Evolutionary conservation across 257 asterid species (phyloP).

Genomic region (Paulownia fortunei): DNA sequence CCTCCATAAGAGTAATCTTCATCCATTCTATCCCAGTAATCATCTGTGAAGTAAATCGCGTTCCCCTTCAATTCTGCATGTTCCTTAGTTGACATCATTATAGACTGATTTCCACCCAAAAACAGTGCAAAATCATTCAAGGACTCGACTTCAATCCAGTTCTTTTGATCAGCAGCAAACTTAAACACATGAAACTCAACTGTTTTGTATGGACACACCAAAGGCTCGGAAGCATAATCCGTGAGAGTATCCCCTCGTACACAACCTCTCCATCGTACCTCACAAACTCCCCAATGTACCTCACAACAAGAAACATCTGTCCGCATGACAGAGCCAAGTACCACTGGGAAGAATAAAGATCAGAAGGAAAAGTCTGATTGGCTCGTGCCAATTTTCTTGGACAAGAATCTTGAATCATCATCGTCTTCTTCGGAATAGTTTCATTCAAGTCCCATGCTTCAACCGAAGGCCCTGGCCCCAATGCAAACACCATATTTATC

Average conservation of each 20-base stretch:
- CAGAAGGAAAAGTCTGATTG: not conserved
- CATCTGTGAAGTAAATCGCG: constrained; percentile 49
- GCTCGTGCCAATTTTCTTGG: constrained; percentile 3
- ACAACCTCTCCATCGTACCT: constrained; percentile 33
- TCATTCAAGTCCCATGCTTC: constrained; percentile 37
- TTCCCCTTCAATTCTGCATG: constrained; percentile 21
- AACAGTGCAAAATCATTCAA: constrained; percentile 36
- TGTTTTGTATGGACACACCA: constrained; percentile 41
- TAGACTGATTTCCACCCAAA: constrained; percentile 47
- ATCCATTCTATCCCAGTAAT: constrained; percentile 42
- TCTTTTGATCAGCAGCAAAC: not conserved
- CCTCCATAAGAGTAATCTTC: constrained; percentile 49
- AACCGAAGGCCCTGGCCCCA: constrained; percentile 21
- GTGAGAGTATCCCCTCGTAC: constrained; percentile 38
- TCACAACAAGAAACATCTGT: constrained; percentile 24
- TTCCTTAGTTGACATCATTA: constrained; percentile 19
- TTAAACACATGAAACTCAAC: constrained; percentile 35
- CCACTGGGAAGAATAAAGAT: constrained; percentile 31
- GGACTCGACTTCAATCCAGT: constrained; percentile 28
- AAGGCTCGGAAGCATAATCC: not conserved
- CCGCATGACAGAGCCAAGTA: constrained; percentile 32
- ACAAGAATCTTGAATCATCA: not conserved
- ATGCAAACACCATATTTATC: not conserved
- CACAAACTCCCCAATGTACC: constrained; percentile 48
- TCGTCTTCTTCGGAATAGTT: not conserved